Evolutionary conservation across 148 eudicot genomes (phyloP).

Genomic region (Euryodendron excelsum): DNA sequence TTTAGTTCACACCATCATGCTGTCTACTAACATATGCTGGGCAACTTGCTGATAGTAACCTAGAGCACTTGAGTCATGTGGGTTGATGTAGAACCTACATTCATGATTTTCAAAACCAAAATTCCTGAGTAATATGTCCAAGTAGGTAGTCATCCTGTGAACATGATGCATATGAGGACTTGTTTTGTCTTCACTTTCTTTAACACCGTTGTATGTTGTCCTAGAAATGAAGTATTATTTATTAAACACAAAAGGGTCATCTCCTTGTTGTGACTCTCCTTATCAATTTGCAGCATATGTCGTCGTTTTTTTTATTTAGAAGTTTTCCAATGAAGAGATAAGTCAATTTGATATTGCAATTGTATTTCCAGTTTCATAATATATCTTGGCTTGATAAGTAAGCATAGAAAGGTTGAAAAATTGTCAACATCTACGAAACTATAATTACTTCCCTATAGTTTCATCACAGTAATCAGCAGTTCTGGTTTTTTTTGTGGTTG

Average conservation of each 20-base stretch:
- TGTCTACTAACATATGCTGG: background rate
- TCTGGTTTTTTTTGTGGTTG: slow-evolving; percentile 21
- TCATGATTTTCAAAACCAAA: background rate
- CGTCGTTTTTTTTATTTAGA: background rate
- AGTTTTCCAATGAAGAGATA: background rate
- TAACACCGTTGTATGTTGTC: background rate
- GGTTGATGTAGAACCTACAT: background rate
- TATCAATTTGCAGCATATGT: background rate
- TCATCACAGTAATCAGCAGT: slow-evolving; percentile 8
- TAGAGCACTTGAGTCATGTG: background rate
- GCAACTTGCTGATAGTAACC: too few species aligned
- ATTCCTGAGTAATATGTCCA: background rate
- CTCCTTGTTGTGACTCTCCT: background rate
- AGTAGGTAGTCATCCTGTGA: background rate
- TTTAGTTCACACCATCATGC: background rate
- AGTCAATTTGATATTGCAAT: background rate
- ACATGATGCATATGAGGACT: background rate
- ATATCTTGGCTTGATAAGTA: background rate
- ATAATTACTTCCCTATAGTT: background rate
- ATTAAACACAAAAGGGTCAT: background rate
- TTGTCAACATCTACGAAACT: background rate
- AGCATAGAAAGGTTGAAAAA: background rate
- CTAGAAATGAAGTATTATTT: background rate
- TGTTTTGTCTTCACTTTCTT: background rate
- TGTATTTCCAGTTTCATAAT: background rate